A percentile compares a stretch with the other conserved stretches of the same genome.
phyloP scores from a whole-genome alignment of 2,329 filamentous ascomycete species.

The Cladosporium velox region DNA sequence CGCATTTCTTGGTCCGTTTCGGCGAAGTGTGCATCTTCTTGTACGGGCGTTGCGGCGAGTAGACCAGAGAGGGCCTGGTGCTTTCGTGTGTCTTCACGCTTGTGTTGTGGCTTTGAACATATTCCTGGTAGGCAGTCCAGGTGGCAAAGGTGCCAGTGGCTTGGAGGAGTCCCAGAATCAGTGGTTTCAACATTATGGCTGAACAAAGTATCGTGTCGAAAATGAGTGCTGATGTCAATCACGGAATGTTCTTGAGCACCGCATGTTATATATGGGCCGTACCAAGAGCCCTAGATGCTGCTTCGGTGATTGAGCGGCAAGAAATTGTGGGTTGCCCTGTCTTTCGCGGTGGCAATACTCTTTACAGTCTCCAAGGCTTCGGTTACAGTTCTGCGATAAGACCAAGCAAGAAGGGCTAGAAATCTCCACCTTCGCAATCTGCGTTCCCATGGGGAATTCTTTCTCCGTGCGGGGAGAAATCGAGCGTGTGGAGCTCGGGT shows the following conservation, averaged over 20 bases:
- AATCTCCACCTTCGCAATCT: background rate
- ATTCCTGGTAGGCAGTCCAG: slow-evolving; percentile 35
- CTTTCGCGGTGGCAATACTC: background rate
- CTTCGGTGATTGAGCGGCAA: background rate
- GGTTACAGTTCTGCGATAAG: background rate
- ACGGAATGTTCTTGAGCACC: background rate
- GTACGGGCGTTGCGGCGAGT: slow-evolving; percentile 41
- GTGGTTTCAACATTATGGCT: slow-evolving; percentile 22
- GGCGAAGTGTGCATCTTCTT: slow-evolving; percentile 40
- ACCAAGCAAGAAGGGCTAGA: background rate
- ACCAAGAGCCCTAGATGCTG: background rate
- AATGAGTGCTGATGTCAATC: background rate
- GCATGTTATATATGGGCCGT: slow-evolving; percentile 5
- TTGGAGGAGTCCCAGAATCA: slow-evolving; percentile 24
- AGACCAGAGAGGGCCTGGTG: slow-evolving; percentile 37
- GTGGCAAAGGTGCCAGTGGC: slow-evolving; percentile 29
- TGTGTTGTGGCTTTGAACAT: slow-evolving; percentile 27
- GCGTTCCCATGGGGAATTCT: slow-evolving; percentile 9
- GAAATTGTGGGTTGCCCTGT: background rate
- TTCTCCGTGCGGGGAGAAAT: slow-evolving; percentile 8
- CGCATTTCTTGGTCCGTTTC: slow-evolving; percentile 41
- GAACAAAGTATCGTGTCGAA: background rate
- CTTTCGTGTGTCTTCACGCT: slow-evolving; percentile 28
- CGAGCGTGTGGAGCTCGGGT: background rate
- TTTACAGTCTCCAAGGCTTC: background rate